Conservation (phyloP, 345 rosid genomes). For the Firmiana major region DNA sequence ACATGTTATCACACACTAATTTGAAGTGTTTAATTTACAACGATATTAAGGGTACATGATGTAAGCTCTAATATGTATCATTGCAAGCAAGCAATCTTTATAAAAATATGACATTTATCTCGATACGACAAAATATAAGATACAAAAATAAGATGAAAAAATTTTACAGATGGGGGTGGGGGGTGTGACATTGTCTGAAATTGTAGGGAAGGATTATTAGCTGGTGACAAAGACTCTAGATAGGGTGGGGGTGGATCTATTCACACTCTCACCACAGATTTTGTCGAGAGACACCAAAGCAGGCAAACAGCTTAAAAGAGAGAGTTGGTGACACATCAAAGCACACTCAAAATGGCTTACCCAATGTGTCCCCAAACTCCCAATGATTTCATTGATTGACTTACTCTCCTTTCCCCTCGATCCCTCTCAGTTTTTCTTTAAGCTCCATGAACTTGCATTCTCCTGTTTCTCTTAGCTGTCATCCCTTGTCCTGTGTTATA, state of each 20-base stretch:
- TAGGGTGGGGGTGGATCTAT: neutral
- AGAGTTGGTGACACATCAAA: neutral
- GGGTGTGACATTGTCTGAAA: neutral
- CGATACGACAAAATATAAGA: too few species aligned
- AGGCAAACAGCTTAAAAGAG: neutral
- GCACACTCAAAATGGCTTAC: neutral
- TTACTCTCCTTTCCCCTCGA: neutral
- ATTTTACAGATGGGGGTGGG: too few species aligned
- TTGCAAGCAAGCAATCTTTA: too few species aligned
- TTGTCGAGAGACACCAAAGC: neutral
- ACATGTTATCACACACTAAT: too few species aligned
- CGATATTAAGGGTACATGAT: too few species aligned
- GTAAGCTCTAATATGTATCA: too few species aligned
- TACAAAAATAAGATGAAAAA: too few species aligned
- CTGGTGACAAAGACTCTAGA: neutral
- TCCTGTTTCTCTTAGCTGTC: conserved; percentile 8
- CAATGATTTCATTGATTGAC: neutral
- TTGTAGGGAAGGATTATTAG: neutral
- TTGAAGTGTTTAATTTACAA: too few species aligned
- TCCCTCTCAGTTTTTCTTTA: neutral
- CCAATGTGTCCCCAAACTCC: neutral
- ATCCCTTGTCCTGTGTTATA: neutral
- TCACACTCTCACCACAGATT: too few species aligned
- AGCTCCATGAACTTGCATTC: too few species aligned
- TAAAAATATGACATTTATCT: too few species aligned